These are phyloP conservation scores for Trypanosoma congolense DNA, from an alignment of 208 protist species.

Conservation along the genomic window DNA sequence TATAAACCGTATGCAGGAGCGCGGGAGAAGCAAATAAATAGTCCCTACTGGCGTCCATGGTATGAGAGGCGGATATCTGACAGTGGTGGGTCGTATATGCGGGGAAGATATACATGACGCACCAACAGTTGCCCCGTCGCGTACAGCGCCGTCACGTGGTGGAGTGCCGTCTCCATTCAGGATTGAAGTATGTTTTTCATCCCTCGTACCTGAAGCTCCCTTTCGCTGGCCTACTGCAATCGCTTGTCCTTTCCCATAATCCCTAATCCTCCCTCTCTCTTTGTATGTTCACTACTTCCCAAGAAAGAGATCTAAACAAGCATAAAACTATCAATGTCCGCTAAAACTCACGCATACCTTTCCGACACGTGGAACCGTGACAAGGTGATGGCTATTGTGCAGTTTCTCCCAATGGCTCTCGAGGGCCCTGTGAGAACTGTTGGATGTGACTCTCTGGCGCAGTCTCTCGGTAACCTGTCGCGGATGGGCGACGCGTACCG, in stretches of 20 bases:
- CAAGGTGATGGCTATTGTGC: slow-evolving; percentile 85
- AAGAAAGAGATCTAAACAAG: background rate
- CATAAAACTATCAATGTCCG: slow-evolving; percentile 9
- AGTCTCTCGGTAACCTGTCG: slow-evolving; percentile 65
- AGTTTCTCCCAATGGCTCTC: slow-evolving; percentile 79
- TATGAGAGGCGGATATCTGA: slow-evolving; percentile 36
- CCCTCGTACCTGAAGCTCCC: too few relatives aligned
- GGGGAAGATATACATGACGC: slow-evolving; percentile 61
- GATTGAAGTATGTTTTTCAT: too few relatives aligned
- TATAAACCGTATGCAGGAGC: slow-evolving; percentile 60
- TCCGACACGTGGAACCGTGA: slow-evolving; percentile 73
- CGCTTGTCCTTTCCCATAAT: too few relatives aligned
- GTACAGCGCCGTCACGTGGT: too few relatives aligned
- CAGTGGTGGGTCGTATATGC: slow-evolving; percentile 49
- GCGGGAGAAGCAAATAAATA: slow-evolving; percentile 56
- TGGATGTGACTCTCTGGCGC: slow-evolving; percentile 50
- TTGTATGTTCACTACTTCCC: background rate
- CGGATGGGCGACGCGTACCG: slow-evolving; percentile 80
- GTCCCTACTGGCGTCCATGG: slow-evolving; percentile 83
- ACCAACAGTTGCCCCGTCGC: too few relatives aligned
- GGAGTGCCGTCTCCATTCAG: too few relatives aligned
- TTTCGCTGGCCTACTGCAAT: too few relatives aligned
- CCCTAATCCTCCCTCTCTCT: background rate
- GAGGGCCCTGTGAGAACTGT: slow-evolving; percentile 45
- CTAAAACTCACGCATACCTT: slow-evolving; percentile 42